Base-by-base conservation (phyloP, 306 rosid species). In the Pyrus betulifolia region DNA sequence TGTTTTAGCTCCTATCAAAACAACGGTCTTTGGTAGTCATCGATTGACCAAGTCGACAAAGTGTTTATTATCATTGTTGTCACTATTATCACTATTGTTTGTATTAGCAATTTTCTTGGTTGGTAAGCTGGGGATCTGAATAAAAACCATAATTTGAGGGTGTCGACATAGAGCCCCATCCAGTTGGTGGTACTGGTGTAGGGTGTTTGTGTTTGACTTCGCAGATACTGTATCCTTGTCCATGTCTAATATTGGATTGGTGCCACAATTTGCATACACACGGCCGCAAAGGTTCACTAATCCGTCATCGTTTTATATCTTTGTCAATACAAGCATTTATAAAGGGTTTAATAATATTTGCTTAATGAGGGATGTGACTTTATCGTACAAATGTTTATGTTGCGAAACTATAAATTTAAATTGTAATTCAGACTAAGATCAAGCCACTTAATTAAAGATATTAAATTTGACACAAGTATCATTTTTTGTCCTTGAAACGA, bases 11-110 rank as follows among this genome's bases (percentile, higher is more conserved):
- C 74, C 18, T 28, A 28, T 22, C 17, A 17, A 17, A 52, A 71
- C 65, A 54, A 54, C 22, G 75, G 49, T 54, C 6, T 6, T 21
- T 7, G 25, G 22, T 17, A 22, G 76, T 51, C 2, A 18, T 51
- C 8, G 55, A 51, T 27, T 51, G 30, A 49, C 62, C 59, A 51
- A 51, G 44, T 17, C 21, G 74, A 70, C 61, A 70, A 70, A 69
- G 23, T 63, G 44, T 45, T 27, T 46, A 23, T 44, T 23, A 22
- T 11, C 33, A 44, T 55, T 61, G 46, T 55, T 61, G 46, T 70
- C 66, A 15, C 75, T 77, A 72, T 75, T 88, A 67, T 78, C 72
- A 27, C 76, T 74, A 61, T 62, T 75, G 85, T 81, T 75, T 79
- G 76, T 40, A 27, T 68, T 57, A 71, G 52, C 74, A 63, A 62